phyloP scores from a whole-genome alignment of 139 green algal species.

The Volvox reticuliferus region DNA sequence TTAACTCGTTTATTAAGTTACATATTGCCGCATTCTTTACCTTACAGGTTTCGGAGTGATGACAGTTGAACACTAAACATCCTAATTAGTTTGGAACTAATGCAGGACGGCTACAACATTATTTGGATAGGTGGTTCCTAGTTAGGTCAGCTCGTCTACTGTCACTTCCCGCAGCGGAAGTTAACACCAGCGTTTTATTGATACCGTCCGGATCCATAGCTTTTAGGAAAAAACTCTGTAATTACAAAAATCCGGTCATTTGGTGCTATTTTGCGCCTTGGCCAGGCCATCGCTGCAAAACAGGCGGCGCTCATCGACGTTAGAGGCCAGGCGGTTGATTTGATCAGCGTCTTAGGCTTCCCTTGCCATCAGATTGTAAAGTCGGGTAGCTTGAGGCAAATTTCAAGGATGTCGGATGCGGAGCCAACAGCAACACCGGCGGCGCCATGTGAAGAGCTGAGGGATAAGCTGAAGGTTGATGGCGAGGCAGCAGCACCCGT shows the following conservation, averaged over 20 bases:
- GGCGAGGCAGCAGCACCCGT: background rate
- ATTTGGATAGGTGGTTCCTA: too few relatives aligned
- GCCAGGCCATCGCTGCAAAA: background rate
- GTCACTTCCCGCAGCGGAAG: too few relatives aligned
- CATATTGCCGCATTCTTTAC: too few relatives aligned
- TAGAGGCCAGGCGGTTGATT: background rate
- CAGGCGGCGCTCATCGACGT: constrained; percentile 14
- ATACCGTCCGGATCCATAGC: background rate
- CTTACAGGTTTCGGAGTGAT: too few relatives aligned
- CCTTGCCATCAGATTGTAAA: too few relatives aligned
- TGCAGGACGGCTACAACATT: too few relatives aligned
- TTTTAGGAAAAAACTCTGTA: background rate
- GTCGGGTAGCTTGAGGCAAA: background rate
- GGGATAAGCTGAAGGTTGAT: constrained; percentile 27
- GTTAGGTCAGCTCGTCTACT: too few relatives aligned
- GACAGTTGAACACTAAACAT: too few relatives aligned
- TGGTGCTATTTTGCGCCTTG: background rate
- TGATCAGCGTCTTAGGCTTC: background rate
- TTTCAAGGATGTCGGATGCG: constrained; percentile 36
- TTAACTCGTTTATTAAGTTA: too few relatives aligned
- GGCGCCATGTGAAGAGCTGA: constrained; percentile 27
- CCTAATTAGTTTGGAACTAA: too few relatives aligned
- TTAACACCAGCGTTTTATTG: background rate
- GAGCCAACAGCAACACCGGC: background rate
- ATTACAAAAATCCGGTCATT: constrained; percentile 22